Percentiles rank a stretch among this genome's conserved stretches.
phyloP scores from a whole-genome alignment of 192 early-diverging fungal species.

The Podila minutissima region DNA sequence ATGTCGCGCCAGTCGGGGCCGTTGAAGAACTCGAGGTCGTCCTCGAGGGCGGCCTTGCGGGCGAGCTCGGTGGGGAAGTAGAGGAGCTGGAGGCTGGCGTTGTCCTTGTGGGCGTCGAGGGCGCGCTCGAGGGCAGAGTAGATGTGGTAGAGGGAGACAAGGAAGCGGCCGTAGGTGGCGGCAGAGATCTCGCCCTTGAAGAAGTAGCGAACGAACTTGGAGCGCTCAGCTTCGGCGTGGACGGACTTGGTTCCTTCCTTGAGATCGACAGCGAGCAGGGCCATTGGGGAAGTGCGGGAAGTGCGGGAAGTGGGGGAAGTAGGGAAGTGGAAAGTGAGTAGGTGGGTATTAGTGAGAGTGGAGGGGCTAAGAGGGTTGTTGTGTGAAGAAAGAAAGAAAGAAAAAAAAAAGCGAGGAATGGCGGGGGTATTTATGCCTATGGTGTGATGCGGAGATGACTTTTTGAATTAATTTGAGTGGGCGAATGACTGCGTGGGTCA shows the following conservation, averaged over 20 bases:
- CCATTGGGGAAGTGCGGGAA: constrained; percentile 10
- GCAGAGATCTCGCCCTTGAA: constrained; percentile 60
- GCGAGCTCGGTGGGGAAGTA: constrained; percentile 64
- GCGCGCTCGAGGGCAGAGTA: constrained; percentile 62
- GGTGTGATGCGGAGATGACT: neutral
- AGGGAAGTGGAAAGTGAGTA: neutral
- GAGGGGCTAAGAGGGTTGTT: neutral
- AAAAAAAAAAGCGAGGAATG: constrained; percentile 2
- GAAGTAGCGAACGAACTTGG: constrained; percentile 64
- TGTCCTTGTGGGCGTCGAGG: constrained; percentile 57
- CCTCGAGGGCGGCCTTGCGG: constrained; percentile 46
- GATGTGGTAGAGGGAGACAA: constrained; percentile 60
- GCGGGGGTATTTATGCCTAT: neutral
- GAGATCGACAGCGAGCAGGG: constrained; percentile 60
- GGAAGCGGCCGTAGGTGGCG: constrained; percentile 59
- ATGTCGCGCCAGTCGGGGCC: constrained; percentile 42
- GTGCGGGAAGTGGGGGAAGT: neutral
- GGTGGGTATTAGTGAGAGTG: neutral
- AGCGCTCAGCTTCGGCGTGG: constrained; percentile 61
- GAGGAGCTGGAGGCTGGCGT: constrained; percentile 57
- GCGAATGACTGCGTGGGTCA: neutral
- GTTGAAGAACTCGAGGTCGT: constrained; percentile 63
- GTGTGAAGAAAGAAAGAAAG: neutral
- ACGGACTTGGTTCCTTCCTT: constrained; percentile 64
- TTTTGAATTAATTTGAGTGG: neutral